Evolutionary conservation across 1,284 basidiomycete genomes (phyloP).

Genomic region (Fomitopsis schrenkii): DNA sequence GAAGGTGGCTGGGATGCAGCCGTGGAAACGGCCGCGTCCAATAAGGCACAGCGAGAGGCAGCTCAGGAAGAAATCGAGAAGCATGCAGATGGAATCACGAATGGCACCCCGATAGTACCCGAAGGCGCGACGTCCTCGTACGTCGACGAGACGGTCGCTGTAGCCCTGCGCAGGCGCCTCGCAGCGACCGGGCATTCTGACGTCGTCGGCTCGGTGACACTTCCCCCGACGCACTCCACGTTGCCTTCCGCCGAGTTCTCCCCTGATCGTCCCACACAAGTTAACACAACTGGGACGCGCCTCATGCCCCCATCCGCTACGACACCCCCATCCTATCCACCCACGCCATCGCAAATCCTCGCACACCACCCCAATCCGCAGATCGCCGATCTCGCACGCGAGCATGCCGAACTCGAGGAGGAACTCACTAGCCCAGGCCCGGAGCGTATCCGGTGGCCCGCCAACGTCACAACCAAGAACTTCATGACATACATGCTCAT

Average conservation of each 20-base stretch:
- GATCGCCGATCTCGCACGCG: conserved; percentile 70
- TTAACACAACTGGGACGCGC: conserved; percentile 25
- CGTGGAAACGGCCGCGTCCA: conserved; percentile 41
- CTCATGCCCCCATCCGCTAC: conserved; percentile 13
- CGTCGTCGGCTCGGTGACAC: neutral
- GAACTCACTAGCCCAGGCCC: conserved; percentile 76
- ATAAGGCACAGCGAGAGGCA: conserved; percentile 1
- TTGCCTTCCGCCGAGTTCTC: conserved; percentile 7
- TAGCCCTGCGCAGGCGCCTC: conserved; percentile 52
- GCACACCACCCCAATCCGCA: conserved; percentile 68
- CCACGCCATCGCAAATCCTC: conserved; percentile 45
- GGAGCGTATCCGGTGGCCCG: conserved; percentile 72
- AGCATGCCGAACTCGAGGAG: conserved; percentile 73
- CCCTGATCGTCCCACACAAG: conserved; percentile 10
- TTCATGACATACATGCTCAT: conserved; percentile 89
- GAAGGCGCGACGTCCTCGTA: conserved; percentile 42
- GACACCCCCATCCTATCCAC: conserved; percentile 13
- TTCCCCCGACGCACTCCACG: neutral
- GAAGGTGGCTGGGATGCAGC: conserved; percentile 67
- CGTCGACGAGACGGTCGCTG: conserved; percentile 50
- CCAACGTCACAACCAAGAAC: conserved; percentile 81
- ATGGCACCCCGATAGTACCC: conserved; percentile 33
- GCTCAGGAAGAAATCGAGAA: conserved; percentile 6
- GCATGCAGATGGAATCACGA: conserved; percentile 11
- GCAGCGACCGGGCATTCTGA: conserved; percentile 6